These are phyloP conservation scores for Nepenthes gracilis DNA, from an alignment of 148 eudicot genomes.

Conservation along the genomic window DNA sequence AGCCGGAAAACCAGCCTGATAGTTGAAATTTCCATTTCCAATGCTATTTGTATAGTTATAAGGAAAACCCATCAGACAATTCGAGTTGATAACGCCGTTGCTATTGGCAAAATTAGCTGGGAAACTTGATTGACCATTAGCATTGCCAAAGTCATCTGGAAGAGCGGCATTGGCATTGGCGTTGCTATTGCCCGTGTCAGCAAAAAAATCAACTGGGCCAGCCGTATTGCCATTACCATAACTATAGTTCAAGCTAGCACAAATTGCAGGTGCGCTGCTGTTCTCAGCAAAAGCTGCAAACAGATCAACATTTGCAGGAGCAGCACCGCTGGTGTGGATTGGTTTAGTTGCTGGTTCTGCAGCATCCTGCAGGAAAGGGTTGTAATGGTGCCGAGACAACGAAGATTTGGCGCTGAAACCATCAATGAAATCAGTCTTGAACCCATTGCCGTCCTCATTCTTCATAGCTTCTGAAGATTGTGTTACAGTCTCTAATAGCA, in stretches of 20 bases:
- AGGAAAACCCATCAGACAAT: too few relatives aligned
- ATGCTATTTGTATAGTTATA: too few relatives aligned
- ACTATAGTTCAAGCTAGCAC: not conserved
- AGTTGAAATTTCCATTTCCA: too few relatives aligned
- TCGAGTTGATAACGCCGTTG: too few relatives aligned
- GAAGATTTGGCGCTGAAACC: not conserved
- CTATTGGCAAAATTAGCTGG: too few relatives aligned
- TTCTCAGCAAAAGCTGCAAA: not conserved
- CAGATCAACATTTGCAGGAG: not conserved
- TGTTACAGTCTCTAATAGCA: conserved; percentile 26
- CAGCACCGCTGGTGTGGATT: too few relatives aligned
- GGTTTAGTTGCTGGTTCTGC: conserved; percentile 7
- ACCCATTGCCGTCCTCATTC: too few relatives aligned
- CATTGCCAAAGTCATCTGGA: not conserved
- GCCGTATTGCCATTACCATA: not conserved
- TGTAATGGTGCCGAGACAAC: conserved; percentile 21
- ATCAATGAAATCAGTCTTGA: not conserved
- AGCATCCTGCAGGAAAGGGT: conserved; percentile 53
- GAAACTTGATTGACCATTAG: too few relatives aligned
- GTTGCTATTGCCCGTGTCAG: not conserved
- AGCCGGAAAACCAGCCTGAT: too few relatives aligned
- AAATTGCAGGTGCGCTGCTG: not conserved
- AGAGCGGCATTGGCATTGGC: not conserved
- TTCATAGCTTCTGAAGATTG: not conserved
- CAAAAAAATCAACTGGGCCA: not conserved